Evolutionary conservation across 176 grass and related monocot genomes (phyloP).

Genomic region (Oryza glumipatula): DNA sequence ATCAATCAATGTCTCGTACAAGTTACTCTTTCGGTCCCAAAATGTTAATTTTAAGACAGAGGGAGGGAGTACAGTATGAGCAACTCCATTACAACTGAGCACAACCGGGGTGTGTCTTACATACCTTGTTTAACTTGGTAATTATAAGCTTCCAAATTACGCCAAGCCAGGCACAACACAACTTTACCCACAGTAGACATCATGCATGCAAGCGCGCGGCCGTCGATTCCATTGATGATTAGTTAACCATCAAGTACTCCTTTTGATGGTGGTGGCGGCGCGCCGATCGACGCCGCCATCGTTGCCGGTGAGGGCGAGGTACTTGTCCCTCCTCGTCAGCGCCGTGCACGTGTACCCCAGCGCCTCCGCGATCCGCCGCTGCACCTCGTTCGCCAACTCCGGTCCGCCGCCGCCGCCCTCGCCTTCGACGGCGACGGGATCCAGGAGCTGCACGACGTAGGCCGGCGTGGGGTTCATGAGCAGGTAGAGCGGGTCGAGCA

Average conservation of each 20-base stretch:
- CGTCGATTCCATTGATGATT: too few species aligned
- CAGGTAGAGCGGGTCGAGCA: neutral
- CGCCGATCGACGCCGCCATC: conserved; percentile 41
- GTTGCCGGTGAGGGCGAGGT: conserved; percentile 83
- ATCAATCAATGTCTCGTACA: too few species aligned
- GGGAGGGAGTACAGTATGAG: too few species aligned
- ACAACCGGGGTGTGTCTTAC: too few species aligned
- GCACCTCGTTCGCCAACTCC: conserved; percentile 69
- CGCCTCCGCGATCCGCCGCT: conserved; percentile 54
- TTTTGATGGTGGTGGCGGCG: neutral
- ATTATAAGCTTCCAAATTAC: too few species aligned
- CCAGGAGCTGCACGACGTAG: neutral
- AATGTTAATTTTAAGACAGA: too few species aligned
- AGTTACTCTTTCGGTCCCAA: too few species aligned
- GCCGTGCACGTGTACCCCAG: conserved; percentile 68
- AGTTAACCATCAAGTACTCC: neutral
- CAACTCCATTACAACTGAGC: too few species aligned
- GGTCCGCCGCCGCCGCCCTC: neutral
- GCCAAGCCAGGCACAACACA: too few species aligned
- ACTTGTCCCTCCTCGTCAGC: conserved; percentile 86
- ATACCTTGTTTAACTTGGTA: too few species aligned
- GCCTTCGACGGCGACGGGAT: neutral
- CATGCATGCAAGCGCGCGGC: neutral
- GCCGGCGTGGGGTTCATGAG: conserved; percentile 31
- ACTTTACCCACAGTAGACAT: too few species aligned